Base-by-base conservation (phyloP, 202 grass and related monocot genomes). In the Saccharum hybrid region DNA sequence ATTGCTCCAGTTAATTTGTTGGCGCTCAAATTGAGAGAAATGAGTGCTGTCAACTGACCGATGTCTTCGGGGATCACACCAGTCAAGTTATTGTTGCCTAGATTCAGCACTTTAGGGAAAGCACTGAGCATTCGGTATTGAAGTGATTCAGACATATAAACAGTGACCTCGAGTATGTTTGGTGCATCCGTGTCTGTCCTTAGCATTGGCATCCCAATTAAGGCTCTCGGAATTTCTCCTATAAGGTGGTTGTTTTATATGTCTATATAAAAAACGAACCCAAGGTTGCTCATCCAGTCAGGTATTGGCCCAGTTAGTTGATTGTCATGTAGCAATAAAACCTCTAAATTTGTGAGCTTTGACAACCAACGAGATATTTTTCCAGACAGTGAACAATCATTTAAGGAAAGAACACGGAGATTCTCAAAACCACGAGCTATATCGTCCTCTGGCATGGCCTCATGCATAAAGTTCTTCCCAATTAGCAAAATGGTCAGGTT, bases 221-320 rank as follows among this genome's bases (percentile, higher is more conserved):
- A 21, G 12, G 69, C 18, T 23, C 6, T 26, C 0, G 89, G 89
- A 66, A 94, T 84, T 60, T 83, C 71, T 14, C 89, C 92, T 18
- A 19, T 63, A 43, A 94, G 72, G 36, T 42, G 54, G 49, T 94
- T 94, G 13, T 80, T 40, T 28, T 89, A 88, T 78, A 94, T 37
- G 39, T 94, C 74, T 23, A 94, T 7, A 68, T 83, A 60, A 65
- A 87, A 91, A 7, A 94, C 84, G 36, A 60, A 30, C n/a, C 13
- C 39, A 0, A 94, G 81, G 8, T 5, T 71, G 22, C 16, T 18
- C 0, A 94, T 39, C 92, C 92, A 94, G 4, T 11, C 1, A 2
- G 92, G 92, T 68, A 94, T 68, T 26, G 41, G 21, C 39, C 92
- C 92, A 4, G 84, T 89, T 11, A 91, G 57, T 14, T 68, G 67